A percentile compares a stretch with the other conserved stretches of the same genome.
Evolutionary conservation across 1,284 basidiomycete species (phyloP).

Genomic region (Trametes versicolor): DNA sequence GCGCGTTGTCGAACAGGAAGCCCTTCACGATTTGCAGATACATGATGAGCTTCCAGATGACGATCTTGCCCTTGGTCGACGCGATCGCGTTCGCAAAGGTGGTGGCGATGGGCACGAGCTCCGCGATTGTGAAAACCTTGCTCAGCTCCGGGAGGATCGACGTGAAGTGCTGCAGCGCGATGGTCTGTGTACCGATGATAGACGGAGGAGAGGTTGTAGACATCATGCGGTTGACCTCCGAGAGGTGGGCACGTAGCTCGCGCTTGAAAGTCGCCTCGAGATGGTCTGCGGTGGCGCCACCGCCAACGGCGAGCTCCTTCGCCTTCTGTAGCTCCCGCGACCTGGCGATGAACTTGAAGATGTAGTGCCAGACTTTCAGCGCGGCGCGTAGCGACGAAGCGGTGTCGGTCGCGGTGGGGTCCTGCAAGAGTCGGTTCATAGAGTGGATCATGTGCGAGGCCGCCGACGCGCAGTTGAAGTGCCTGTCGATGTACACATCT

Average conservation of each 20-base stretch:
- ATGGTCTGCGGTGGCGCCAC: slow-evolving; percentile 84
- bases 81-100: slow-evolving; percentile 89
- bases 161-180: slow-evolving; percentile 94
- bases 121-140: slow-evolving; percentile 81
- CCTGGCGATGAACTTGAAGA: slow-evolving; percentile 93
- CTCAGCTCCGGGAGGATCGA: slow-evolving; percentile 90
- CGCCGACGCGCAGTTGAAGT: slow-evolving; percentile 85
- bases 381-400: slow-evolving; percentile 86
- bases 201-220: slow-evolving; percentile 78
- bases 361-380: slow-evolving; percentile 96
- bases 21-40: slow-evolving; percentile 92
- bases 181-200: slow-evolving; percentile 95
- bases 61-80: slow-evolving; percentile 85
- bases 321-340: slow-evolving; percentile 89
- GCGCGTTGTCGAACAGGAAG: slow-evolving; percentile 86
- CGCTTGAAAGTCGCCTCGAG: slow-evolving; percentile 88
- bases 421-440: slow-evolving; percentile 84
- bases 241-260: slow-evolving; percentile 80
- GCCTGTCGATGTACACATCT: slow-evolving; percentile 92
- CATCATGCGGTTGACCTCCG: slow-evolving; percentile 92
- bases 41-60: slow-evolving; percentile 94
- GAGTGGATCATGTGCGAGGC: slow-evolving; percentile 86
- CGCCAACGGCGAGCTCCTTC: slow-evolving; percentile 81
- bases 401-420: slow-evolving; percentile 79
- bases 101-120: slow-evolving; percentile 88